These are phyloP conservation scores for Hericium coralloides DNA, from an alignment of 768 basidiomycete species.

Conservation along the genomic window DNA sequence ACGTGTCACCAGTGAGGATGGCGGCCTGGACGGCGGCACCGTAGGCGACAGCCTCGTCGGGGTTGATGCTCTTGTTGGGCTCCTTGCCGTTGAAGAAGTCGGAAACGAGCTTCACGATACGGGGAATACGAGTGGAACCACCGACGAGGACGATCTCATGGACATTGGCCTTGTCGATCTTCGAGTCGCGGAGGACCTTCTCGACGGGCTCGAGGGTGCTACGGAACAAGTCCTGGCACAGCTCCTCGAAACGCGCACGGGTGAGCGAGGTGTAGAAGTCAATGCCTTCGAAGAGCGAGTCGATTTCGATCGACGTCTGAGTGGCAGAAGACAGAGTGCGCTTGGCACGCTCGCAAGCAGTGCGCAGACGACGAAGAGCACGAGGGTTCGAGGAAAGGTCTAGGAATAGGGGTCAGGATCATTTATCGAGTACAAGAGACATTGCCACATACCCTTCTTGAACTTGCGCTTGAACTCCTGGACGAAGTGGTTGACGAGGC, in stretches of 20 bases:
- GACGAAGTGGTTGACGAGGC: slow-evolving; percentile 93
- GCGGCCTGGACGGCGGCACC: slow-evolving; percentile 99
- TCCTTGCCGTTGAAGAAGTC: slow-evolving; percentile 99
- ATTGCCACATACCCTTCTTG: slow-evolving; percentile 66
- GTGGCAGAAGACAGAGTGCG: slow-evolving; percentile 95
- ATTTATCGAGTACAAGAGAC: neutral
- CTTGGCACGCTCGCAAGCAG: slow-evolving; percentile 98
- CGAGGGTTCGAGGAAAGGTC: slow-evolving; percentile 88
- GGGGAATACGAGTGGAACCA: slow-evolving; percentile 97
- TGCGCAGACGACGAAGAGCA: slow-evolving; percentile 94
- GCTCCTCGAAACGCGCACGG: slow-evolving; percentile 94
- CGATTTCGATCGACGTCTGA: slow-evolving; percentile 95
- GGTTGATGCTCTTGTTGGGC: slow-evolving; percentile 99
- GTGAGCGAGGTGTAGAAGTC: slow-evolving; percentile 98
- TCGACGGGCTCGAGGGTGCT: slow-evolving; percentile 92
- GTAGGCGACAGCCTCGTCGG: slow-evolving; percentile 97
- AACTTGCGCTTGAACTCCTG: slow-evolving; percentile 97
- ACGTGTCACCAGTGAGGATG: slow-evolving; percentile 95
- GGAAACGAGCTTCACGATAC: slow-evolving; percentile 93
- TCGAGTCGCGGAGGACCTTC: slow-evolving; percentile 95
- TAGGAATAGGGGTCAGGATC: slow-evolving; percentile 19
- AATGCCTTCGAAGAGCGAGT: slow-evolving; percentile 95
- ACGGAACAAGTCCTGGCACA: slow-evolving; percentile 93
- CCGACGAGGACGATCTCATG: slow-evolving; percentile 98
- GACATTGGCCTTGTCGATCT: slow-evolving; percentile 93